A percentile compares a stretch with the other conserved stretches of the same genome.
Evolutionary conservation across 2,329 filamentous ascomycete genomes (phyloP).

Genomic region (Neophaeococcomyces mojaviensis): DNA sequence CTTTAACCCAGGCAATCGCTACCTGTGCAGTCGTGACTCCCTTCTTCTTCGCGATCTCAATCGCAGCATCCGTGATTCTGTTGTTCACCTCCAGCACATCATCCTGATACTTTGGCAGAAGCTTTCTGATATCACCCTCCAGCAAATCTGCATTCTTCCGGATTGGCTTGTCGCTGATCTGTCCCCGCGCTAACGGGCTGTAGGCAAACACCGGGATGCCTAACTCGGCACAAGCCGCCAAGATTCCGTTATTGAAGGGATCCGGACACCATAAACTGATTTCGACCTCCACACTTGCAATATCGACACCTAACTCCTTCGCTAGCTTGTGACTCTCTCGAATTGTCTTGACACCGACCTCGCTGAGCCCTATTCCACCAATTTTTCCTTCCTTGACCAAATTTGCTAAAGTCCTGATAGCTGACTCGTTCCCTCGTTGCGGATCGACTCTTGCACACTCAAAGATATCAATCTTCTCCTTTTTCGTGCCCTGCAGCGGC

Average conservation of each 20-base stretch:
- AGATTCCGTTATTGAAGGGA: constrained; percentile 51
- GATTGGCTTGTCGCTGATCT: constrained; percentile 40
- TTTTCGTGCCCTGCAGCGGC: constrained; percentile 44
- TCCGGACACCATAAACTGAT: constrained; percentile 51
- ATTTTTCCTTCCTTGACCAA: constrained; percentile 36
- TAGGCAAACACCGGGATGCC: constrained; percentile 53
- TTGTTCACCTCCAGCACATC: constrained; percentile 46
- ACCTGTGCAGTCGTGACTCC: constrained; percentile 39
- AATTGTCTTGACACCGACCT: constrained; percentile 40
- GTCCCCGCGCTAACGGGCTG: constrained; percentile 52
- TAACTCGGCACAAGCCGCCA: constrained; percentile 47
- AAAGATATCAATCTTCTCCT: constrained; percentile 53
- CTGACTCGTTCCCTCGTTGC: constrained; percentile 43
- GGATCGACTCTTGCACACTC: constrained; percentile 52
- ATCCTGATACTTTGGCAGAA: constrained; percentile 43
- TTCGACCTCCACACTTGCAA: constrained; percentile 55
- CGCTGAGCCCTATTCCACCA: constrained; percentile 36
- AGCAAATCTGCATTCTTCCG: constrained; percentile 44
- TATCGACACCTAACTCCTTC: constrained; percentile 17
- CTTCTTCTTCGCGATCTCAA: constrained; percentile 39
- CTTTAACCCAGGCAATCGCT: constrained; percentile 43
- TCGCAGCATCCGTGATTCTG: constrained; percentile 40
- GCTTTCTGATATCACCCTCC: constrained; percentile 38
- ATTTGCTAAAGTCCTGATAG: constrained; percentile 31
- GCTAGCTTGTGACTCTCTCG: constrained; percentile 26